These are phyloP conservation scores for Lanzia echinophila DNA, from an alignment of 2,329 filamentous ascomycete genomes.

Conservation along the genomic window DNA sequence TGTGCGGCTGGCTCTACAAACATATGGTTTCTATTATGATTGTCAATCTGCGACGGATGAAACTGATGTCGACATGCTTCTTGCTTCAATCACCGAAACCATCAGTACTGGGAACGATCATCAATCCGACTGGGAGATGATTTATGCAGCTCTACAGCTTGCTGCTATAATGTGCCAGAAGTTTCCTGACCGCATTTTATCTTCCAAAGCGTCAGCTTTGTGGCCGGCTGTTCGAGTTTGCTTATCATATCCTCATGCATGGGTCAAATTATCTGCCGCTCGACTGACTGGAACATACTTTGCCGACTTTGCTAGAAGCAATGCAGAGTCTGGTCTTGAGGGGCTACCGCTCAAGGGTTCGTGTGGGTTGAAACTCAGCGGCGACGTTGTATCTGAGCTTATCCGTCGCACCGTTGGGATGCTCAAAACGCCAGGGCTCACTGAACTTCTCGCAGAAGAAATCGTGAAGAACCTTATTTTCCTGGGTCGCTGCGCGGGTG, in stretches of 20 bases:
- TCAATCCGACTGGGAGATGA: slow-evolving; percentile 60
- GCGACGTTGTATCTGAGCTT: slow-evolving; percentile 55
- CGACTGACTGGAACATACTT: slow-evolving; percentile 72
- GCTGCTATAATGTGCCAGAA: slow-evolving; percentile 61
- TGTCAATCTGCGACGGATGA: slow-evolving; percentile 48
- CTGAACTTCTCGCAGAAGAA: slow-evolving; percentile 71
- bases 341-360: slow-evolving; percentile 60
- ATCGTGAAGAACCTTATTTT: slow-evolving; percentile 77
- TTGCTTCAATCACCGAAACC: slow-evolving; percentile 46
- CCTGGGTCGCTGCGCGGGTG: slow-evolving; percentile 59
- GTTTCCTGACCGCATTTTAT: slow-evolving; percentile 58
- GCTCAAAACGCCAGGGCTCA: slow-evolving; percentile 57
- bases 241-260: slow-evolving; percentile 63
- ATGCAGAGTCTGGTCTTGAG: slow-evolving; percentile 44
- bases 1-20: slow-evolving; percentile 67
- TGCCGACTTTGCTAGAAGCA: slow-evolving; percentile 65
- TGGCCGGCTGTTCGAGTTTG: slow-evolving; percentile 66
- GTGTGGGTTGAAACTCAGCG: slow-evolving; percentile 61
- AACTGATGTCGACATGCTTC: slow-evolving; percentile 49
- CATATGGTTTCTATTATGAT: slow-evolving; percentile 79
- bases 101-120: slow-evolving; percentile 46
- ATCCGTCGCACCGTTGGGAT: slow-evolving; percentile 44
- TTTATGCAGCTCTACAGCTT: slow-evolving; percentile 67
- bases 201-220: slow-evolving; percentile 51
- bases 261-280: slow-evolving; percentile 71